A percentile compares a stretch with the other conserved stretches of the same genome.
Evolutionary conservation across 106 monocot species (phyloP).

Genomic region (Cymbidium sinense): DNA sequence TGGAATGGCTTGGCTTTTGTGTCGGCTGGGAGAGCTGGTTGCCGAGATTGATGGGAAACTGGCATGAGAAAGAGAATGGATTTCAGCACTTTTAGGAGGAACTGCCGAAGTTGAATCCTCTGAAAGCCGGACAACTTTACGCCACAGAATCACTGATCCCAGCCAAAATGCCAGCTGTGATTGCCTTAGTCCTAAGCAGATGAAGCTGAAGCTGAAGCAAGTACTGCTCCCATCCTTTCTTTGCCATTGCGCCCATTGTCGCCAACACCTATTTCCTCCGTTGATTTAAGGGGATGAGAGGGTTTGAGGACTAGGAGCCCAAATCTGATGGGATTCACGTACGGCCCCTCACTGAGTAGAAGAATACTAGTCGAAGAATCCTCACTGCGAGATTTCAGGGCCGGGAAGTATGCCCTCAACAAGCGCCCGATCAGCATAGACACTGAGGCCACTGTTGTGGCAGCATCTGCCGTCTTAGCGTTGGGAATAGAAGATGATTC

Average conservation of each 20-base stretch:
- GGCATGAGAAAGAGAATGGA: too few relatives aligned
- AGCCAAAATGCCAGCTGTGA: slow-evolving; percentile 68
- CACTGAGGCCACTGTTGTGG: too few relatives aligned
- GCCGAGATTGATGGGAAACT: too few relatives aligned
- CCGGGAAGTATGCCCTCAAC: background rate
- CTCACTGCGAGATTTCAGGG: background rate
- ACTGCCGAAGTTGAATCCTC: slow-evolving; percentile 48
- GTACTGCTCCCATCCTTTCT: slow-evolving; percentile 70
- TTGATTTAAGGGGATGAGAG: background rate
- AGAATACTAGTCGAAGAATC: background rate
- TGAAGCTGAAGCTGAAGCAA: slow-evolving; percentile 63
- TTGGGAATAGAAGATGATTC: too few relatives aligned
- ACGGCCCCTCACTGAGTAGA: too few relatives aligned
- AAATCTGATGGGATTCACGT: background rate
- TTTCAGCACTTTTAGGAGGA: slow-evolving; percentile 74
- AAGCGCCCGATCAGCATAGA: background rate
- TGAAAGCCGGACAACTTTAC: slow-evolving; percentile 72
- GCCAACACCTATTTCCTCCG: slow-evolving; percentile 3
- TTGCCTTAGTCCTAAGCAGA: slow-evolving; percentile 75
- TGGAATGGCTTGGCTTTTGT: too few relatives aligned
- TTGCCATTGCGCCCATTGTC: slow-evolving; percentile 28
- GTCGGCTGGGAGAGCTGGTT: too few relatives aligned
- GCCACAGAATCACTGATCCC: slow-evolving; percentile 80
- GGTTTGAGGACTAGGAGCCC: background rate
- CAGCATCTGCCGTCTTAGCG: too few relatives aligned